These are phyloP conservation scores for Diospyros kaki DNA, from an alignment of 148 eudicot genomes.

Conservation along the genomic window DNA sequence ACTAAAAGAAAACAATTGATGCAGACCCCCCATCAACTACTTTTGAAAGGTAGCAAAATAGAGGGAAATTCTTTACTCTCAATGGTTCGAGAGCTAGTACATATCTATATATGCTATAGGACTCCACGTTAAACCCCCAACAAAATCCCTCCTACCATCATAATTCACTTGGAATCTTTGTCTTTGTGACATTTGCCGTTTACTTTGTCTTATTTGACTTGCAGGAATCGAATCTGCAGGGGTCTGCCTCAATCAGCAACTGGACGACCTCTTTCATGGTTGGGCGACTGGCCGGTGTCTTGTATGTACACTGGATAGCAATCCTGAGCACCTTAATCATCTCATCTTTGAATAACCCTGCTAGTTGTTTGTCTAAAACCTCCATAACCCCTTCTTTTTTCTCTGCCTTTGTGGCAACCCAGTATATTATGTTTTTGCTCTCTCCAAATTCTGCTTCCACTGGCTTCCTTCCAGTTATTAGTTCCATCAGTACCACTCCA, in stretches of 20 bases:
- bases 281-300: constrained; percentile 61
- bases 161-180: constrained; percentile 32
- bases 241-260: constrained; percentile 69
- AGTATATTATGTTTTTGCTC: constrained; percentile 82
- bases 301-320: constrained; percentile 72
- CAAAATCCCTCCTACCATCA: constrained; percentile 21
- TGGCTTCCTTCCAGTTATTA: constrained; percentile 86
- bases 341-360: constrained; percentile 56
- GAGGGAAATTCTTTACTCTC: constrained; percentile 10
- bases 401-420: constrained; percentile 71
- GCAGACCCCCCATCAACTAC: constrained; percentile 31
- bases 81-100: constrained; percentile 24
- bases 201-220: constrained; percentile 51
- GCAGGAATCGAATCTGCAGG: constrained; percentile 53
- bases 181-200: constrained; percentile 27
- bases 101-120: constrained; percentile 39
- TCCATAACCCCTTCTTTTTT: constrained; percentile 82
- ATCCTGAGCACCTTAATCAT: constrained; percentile 68
- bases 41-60: constrained; percentile 6
- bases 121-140: constrained; percentile 22
- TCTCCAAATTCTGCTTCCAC: constrained; percentile 92
- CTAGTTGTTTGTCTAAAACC: constrained; percentile 56
- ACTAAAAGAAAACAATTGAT: constrained; percentile 19
- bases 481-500: constrained; percentile 93
- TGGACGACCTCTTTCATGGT: constrained; percentile 84